Base-by-base conservation (phyloP, 108 stramenopile genomes). In the Cyclotella choctawhatcheeana region DNA sequence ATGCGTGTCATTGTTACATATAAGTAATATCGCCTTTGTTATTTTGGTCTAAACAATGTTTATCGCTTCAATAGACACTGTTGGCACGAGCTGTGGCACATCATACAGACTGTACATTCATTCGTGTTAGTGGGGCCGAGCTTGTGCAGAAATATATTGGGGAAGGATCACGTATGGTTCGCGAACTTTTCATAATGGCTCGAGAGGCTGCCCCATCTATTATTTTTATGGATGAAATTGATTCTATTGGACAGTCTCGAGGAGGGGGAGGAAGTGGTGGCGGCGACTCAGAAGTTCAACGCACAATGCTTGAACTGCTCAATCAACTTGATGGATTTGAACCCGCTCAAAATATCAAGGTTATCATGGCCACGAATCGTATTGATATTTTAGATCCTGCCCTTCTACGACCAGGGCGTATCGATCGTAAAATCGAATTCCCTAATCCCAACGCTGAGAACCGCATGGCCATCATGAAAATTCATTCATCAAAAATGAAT, bases 151-250 rank as follows among this genome's bases (percentile, higher is more conserved):
- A 99, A 84, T 99, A 99, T 86, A 99, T 99, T 58, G 99, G 99
- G n/a, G 99, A 99, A 69, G 99, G 99, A 64, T 92, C 93, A 17
- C 87, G 98, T 17, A 99, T 99, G 99, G 99, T 99, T 27, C 94
- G 99, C 43, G 99, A 99, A 88, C 86, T 99, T 37, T 99, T 99
- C 76, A 95, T 99, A 68, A 99, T 99, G 98, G 99, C 99, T 25
- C 91, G 98, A 21, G 98, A 99, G 84, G 97, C 97, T 0, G 96
- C 97, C 14, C 99, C 99, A 12, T 90, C 89, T 64, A 99, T 99
- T 78, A 99, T 99, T 67, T 99, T 99, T 72, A 99, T 99, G 99
- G 99, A 99, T 76, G 99, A 99, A 79, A 97, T 99, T 71, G 99
- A 99, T 76, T 96, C 95, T 73, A 98, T 99, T 64, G 99, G 99